Evolutionary conservation across 2,329 filamentous ascomycete genomes (phyloP).

Genomic region (Tolypocladium endophyticum): DNA sequence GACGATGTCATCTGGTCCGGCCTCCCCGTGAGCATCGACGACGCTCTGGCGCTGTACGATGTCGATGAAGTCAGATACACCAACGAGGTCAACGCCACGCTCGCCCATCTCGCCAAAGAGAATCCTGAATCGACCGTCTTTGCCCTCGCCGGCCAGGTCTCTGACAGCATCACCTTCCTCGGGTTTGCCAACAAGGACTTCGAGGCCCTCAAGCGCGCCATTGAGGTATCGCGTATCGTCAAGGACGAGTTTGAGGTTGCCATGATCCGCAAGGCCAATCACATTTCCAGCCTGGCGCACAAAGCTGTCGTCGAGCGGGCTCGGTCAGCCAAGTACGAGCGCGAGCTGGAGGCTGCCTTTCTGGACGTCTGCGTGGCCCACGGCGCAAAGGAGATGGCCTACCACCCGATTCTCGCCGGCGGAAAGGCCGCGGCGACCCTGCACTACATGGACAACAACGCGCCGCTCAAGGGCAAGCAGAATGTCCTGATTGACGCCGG

Average conservation of each 20-base stretch:
- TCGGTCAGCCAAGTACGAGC: slow-evolving; percentile 60
- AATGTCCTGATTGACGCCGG: slow-evolving; percentile 81
- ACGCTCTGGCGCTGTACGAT: slow-evolving; percentile 69
- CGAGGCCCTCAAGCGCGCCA: slow-evolving; percentile 44
- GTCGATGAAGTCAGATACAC: slow-evolving; percentile 68
- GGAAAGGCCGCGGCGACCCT: slow-evolving; percentile 75
- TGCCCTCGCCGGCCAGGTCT: slow-evolving; percentile 70
- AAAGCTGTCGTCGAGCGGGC: slow-evolving; percentile 50
- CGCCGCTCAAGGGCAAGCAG: slow-evolving; percentile 58
- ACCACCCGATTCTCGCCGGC: slow-evolving; percentile 74
- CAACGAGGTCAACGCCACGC: slow-evolving; percentile 64
- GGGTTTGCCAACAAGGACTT: slow-evolving; percentile 57
- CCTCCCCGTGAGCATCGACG: slow-evolving; percentile 64
- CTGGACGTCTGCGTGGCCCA: slow-evolving; percentile 64
- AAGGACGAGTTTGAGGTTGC: slow-evolving; percentile 69
- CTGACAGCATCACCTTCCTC: slow-evolving; percentile 59
- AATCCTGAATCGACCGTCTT: slow-evolving; percentile 44
- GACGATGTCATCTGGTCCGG: slow-evolving; percentile 91
- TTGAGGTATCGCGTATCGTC: slow-evolving; percentile 57
- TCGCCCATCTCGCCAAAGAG: slow-evolving; percentile 40
- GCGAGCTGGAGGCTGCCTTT: slow-evolving; percentile 74
- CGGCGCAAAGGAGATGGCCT: slow-evolving; percentile 74
- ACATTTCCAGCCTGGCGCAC: slow-evolving; percentile 58
- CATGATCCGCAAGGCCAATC: slow-evolving; percentile 61
- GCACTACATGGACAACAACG: slow-evolving; percentile 76